Percentiles rank a stretch among this genome's conserved stretches.
Evolutionary conservation across 139 green algal genomes (phyloP).

Genomic region (Haematococcus lacustris): DNA sequence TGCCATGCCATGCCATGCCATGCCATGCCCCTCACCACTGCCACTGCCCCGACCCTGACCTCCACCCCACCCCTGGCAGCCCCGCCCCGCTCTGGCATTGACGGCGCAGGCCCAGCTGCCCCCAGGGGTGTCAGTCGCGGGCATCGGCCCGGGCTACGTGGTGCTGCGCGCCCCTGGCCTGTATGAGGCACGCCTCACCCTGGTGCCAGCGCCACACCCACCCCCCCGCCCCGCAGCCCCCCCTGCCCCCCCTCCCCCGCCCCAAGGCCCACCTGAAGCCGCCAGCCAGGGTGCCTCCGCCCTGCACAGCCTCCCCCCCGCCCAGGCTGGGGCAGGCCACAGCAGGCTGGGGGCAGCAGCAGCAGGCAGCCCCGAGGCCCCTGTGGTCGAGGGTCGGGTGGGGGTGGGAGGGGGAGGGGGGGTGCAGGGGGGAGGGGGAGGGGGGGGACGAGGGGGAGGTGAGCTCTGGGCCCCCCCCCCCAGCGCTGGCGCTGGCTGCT

Average conservation of each 20-base stretch:
- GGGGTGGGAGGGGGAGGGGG: background rate
- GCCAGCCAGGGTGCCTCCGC: no score
- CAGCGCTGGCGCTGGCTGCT: slow-evolving; percentile 39
- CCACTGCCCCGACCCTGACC: no score
- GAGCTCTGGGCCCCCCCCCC: slow-evolving; percentile 4
- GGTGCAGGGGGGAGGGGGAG: background rate
- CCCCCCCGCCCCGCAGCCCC: background rate
- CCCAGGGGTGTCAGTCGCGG: slow-evolving; percentile 5
- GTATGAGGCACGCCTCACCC: slow-evolving; percentile 34
- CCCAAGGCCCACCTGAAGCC: background rate
- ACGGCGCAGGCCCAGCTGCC: slow-evolving; percentile 5
- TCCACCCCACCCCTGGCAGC: no score
- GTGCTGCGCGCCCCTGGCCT: slow-evolving; percentile 24
- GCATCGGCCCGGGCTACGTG: slow-evolving; percentile 14
- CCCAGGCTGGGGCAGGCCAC: background rate
- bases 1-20: background rate
- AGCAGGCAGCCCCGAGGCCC: background rate
- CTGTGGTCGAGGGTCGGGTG: background rate
- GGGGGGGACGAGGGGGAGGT: slow-evolving; percentile 11
- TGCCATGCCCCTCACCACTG: background rate
- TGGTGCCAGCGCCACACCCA: slow-evolving; percentile 18
- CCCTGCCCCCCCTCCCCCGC: background rate
- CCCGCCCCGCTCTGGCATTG: background rate
- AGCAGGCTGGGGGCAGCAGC: background rate
- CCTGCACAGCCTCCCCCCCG: no score